These are phyloP conservation scores for Salix dunnii DNA, from an alignment of 345 rosid species.

Conservation along the genomic window DNA sequence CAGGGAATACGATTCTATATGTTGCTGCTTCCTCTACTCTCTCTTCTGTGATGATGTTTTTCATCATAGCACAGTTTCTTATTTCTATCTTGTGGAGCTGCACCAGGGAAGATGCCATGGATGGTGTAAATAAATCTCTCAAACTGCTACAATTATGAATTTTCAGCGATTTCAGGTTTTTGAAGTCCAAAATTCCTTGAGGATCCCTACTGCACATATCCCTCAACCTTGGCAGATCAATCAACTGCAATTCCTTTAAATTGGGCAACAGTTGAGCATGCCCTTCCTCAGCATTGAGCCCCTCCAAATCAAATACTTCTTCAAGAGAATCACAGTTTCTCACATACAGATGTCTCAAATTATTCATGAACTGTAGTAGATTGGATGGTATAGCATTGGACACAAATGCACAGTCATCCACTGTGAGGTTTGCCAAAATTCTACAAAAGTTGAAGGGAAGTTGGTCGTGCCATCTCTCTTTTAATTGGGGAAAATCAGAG, in stretches of 20 bases:
- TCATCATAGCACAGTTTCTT: neutral
- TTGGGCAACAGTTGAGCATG: neutral
- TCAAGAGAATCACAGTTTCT: constrained; percentile 2
- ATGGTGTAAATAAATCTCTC: constrained; percentile 4
- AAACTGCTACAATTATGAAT: constrained; percentile 7
- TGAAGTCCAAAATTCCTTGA: neutral
- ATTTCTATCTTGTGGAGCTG: neutral
- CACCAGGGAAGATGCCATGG: neutral
- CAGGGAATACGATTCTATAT: neutral
- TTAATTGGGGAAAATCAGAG: neutral
- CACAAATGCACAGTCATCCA: neutral
- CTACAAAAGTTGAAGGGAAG: neutral
- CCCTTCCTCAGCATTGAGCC: neutral
- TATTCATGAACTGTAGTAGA: neutral
- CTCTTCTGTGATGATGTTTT: neutral
- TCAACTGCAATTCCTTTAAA: neutral
- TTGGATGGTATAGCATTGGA: constrained; percentile 3
- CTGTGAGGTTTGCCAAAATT: neutral
- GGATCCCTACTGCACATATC: neutral
- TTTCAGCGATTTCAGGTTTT: neutral
- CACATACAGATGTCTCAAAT: neutral
- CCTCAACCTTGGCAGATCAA: neutral
- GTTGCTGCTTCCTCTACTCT: neutral
- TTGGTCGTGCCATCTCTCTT: constrained; percentile 3
- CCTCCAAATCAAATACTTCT: constrained; percentile 9